Percentiles rank a stretch among this genome's conserved stretches.
phyloP scores from a whole-genome alignment of 345 rosid species.

The Acer negundo region DNA sequence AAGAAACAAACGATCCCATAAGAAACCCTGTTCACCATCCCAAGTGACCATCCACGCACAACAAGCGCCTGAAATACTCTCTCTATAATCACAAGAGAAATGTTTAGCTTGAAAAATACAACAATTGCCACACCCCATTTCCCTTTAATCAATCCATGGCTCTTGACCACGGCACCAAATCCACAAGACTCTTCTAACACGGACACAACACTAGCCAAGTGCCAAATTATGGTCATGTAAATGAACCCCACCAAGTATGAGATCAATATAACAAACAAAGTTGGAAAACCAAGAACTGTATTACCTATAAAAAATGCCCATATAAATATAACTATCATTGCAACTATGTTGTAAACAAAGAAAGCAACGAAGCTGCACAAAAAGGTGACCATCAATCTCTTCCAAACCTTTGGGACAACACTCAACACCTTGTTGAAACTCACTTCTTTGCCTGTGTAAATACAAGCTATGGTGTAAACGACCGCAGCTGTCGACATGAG shows the following conservation, averaged over 20 bases:
- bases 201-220: constrained; percentile 49
- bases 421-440: constrained; percentile 41
- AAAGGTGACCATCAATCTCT: constrained; percentile 50
- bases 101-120: constrained; percentile 26
- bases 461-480: constrained; percentile 52
- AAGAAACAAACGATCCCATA: constrained; percentile 34
- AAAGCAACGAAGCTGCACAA: constrained; percentile 29
- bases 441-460: constrained; percentile 39
- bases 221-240: constrained; percentile 46
- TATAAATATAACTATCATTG: not conserved
- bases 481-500: constrained; percentile 60
- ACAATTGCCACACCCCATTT: constrained; percentile 25
- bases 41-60: constrained; percentile 28
- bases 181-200: constrained; percentile 55
- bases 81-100: not conserved
- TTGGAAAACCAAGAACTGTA: rapidly evolving
- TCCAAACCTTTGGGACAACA: constrained; percentile 60
- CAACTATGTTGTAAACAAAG: constrained; percentile 22
- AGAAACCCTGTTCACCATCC: constrained; percentile 20
- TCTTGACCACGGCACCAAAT: constrained; percentile 39
- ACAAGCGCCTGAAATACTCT: constrained; percentile 26
- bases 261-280: not conserved
- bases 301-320: not conserved
- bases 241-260: constrained; percentile 31
- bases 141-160: constrained; percentile 43